Percentiles rank a stretch among this genome's conserved stretches.
Evolutionary conservation across 208 protist genomes (phyloP).

Genomic region (Trypanosoma boissoni): DNA sequence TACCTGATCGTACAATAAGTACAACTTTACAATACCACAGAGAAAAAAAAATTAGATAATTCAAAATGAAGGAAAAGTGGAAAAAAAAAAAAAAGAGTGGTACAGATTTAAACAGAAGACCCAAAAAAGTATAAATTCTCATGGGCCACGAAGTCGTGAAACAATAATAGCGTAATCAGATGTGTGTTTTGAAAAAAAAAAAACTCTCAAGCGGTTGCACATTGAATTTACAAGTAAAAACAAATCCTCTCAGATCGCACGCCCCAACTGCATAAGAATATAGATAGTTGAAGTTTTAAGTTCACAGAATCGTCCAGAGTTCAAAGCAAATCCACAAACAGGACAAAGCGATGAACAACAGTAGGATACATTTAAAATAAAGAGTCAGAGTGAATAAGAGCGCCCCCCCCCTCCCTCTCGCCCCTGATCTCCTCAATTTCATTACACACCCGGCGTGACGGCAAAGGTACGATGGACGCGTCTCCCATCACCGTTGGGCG

Average conservation of each 20-base stretch:
- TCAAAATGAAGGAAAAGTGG: neutral
- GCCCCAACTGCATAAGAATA: too few species aligned
- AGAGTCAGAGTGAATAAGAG: too few species aligned
- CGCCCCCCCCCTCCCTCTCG: too few species aligned
- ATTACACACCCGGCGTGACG: too few species aligned
- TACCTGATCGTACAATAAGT: too few species aligned
- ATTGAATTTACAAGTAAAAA: too few species aligned
- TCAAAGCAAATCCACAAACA: neutral
- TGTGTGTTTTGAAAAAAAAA: neutral
- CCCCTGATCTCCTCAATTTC: too few species aligned
- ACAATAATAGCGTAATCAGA: neutral
- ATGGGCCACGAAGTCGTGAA: neutral
- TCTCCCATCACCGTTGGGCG: too few species aligned
- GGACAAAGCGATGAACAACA: neutral
- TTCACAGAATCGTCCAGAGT: neutral
- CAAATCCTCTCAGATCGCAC: too few species aligned
- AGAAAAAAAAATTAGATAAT: slow-evolving; percentile 2
- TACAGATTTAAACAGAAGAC: neutral
- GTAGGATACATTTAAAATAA: too few species aligned
- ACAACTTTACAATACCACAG: slow-evolving; percentile 18
- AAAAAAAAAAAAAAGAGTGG: slow-evolving; percentile 18
- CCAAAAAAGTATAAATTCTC: slow-evolving; percentile 3
- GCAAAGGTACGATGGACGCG: too few species aligned
- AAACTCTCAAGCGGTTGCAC: neutral
- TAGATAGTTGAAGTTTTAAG: neutral